These are phyloP conservation scores for Vitis labrusca DNA, from an alignment of 164 flowering plant species.

Conservation along the genomic window DNA sequence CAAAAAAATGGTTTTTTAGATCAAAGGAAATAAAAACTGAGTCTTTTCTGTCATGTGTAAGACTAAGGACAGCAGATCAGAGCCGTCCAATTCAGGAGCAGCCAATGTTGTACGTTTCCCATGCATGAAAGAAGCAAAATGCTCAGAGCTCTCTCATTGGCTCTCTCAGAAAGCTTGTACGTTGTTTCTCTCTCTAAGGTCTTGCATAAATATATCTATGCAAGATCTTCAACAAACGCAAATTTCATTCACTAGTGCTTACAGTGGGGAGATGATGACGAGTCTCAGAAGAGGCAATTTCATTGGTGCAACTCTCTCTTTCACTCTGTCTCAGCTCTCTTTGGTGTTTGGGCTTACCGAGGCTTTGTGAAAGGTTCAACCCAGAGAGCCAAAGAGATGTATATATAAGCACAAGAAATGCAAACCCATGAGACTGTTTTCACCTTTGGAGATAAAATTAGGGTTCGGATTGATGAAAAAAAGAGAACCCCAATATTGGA, in stretches of 20 bases:
- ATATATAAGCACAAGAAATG: slow-evolving; percentile 1
- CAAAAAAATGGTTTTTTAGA: not conserved
- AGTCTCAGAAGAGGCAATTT: slow-evolving; percentile 1
- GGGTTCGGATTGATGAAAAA: slow-evolving; percentile 5
- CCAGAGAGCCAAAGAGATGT: slow-evolving; percentile 1
- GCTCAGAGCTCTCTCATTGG: slow-evolving; percentile 41
- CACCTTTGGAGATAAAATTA: slow-evolving; percentile 10
- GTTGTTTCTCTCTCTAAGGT: not conserved
- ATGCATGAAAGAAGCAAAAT: slow-evolving; percentile 26
- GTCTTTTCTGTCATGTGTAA: slow-evolving; percentile 16
- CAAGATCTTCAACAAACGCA: slow-evolving; percentile 28
- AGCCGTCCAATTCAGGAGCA: slow-evolving; percentile 27
- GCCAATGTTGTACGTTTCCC: slow-evolving; percentile 15
- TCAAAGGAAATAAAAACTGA: not conserved
- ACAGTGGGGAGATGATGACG: slow-evolving; percentile 14
- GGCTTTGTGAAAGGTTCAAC: slow-evolving; percentile 15
- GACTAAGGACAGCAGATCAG: slow-evolving; percentile 31
- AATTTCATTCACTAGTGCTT: not conserved
- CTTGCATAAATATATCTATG: slow-evolving; percentile 31
- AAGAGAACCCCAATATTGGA: slow-evolving; percentile 8
- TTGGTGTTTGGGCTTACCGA: slow-evolving; percentile 1
- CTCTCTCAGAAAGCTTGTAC: not conserved
- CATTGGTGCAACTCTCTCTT: slow-evolving; percentile 13
- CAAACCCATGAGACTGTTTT: not conserved
- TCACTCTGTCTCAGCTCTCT: slow-evolving; percentile 7